Conservation (phyloP, 768 basidiomycete genomes). For the Cubamyces lactineus region DNA sequence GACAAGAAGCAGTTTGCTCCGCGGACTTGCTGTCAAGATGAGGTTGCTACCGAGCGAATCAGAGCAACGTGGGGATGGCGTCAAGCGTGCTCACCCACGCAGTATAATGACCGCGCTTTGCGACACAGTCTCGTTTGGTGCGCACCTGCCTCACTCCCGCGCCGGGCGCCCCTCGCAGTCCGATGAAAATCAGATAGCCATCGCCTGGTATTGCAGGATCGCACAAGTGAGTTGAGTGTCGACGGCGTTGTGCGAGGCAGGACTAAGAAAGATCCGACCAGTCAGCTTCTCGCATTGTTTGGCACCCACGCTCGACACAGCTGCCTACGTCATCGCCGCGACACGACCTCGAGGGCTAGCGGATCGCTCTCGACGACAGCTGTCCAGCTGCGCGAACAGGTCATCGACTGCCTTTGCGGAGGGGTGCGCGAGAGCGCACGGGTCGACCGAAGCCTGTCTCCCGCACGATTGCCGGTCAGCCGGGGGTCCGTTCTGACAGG, state of each 20-base stretch:
- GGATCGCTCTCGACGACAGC: constrained; percentile 9
- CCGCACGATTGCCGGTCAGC: constrained; percentile 8
- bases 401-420: constrained; percentile 1
- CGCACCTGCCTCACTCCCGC: neutral
- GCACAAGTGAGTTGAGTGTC: too few relatives aligned
- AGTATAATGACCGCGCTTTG: constrained; percentile 1
- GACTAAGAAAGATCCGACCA: constrained; percentile 2
- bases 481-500: constrained; percentile 7
- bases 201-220: too few relatives aligned
- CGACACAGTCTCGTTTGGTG: neutral
- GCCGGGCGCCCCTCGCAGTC: neutral
- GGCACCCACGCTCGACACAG: neutral
- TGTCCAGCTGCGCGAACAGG: constrained; percentile 6
- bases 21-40: constrained; percentile 4
- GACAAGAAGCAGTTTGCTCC: neutral
- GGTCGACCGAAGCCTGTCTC: neutral
- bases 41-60: neutral
- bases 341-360: neutral
- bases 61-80: neutral
- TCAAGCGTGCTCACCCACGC: constrained; percentile 1
- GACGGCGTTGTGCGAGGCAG: too few relatives aligned
- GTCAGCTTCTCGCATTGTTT: neutral
- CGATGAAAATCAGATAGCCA: neutral
- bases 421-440: neutral
- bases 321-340: constrained; percentile 12